Percentiles rank a stretch among this genome's conserved stretches.
phyloP scores from a whole-genome alignment of 2,329 filamentous ascomycete genomes.

The Alternaria ventricosa region DNA sequence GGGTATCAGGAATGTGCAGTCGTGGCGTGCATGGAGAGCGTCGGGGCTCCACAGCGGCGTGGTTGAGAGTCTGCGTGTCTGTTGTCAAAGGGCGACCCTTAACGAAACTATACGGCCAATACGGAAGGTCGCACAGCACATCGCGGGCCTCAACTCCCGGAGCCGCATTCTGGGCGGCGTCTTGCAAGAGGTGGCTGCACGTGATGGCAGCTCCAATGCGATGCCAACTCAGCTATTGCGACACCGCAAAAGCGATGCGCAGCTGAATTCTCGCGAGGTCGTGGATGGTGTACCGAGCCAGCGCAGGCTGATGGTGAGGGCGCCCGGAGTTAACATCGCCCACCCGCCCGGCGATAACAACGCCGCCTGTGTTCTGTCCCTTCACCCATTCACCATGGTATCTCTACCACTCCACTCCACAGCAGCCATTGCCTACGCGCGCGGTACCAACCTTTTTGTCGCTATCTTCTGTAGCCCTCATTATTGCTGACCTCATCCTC shows the following conservation, averaged over 20 bases:
- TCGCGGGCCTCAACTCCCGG: neutral
- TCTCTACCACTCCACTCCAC: neutral
- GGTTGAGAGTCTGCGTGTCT: neutral
- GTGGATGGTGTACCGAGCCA: neutral
- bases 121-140: neutral
- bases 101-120: neutral
- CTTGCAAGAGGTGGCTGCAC: neutral
- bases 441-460: fast-evolving
- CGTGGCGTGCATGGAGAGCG: neutral
- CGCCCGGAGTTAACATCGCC: neutral
- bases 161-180: neutral
- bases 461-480: neutral
- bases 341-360: neutral
- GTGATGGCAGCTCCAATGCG: neutral
- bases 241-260: neutral
- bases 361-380: neutral
- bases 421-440: neutral
- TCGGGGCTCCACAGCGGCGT: neutral
- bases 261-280: neutral
- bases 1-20: neutral
- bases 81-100: neutral
- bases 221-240: neutral
- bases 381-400: neutral
- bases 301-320: neutral
- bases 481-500: neutral